Base-by-base conservation (phyloP, 805 yeast genomes). In the Pichia scutulata region DNA sequence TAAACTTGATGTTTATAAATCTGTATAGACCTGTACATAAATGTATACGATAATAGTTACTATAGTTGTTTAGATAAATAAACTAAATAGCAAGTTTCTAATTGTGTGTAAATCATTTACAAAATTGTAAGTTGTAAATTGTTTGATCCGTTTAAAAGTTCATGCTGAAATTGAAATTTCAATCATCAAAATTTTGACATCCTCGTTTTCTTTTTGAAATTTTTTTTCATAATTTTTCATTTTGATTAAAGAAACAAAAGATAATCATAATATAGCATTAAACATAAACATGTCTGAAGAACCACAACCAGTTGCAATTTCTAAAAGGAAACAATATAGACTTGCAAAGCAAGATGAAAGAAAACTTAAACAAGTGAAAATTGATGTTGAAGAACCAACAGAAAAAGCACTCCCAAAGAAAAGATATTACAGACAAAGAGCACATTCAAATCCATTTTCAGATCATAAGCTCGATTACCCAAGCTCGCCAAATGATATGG, bases 381-480 rank as follows among this genome's bases (percentile, higher is more conserved):
- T 78, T 50, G 77, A 71, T 28, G 67, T 66, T 18, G 49, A 57
- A 12, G 49, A 48, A 16, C 46, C 52, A 41, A 28, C 56, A 49
- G 62, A 59, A n/a, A 57, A 57, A 24, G 50, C 60, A 23, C 71
- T 89, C 46, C 97, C 97, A 46, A 78, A 82, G 62, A 86, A 93
- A 66, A 77, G 93, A 59, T 93, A 77, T 64, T 93, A 93, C 67
- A 79, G 99, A 65, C 99, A 93, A 69, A 74, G 99, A 68, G 99
- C 99, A 1, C 99, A 93, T 64, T 89, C 97, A 2, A 93, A 93
- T 63, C 98, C 98, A 22, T 93, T 93, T 61, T 86, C 96, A 19
- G 99, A 93, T 68, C 99, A 93, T 67, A 80, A 84, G 59, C 73
- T 93, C 43, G 96, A 88, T 53, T 93, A 93, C 60, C 98, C 99